phyloP scores from a whole-genome alignment of 2,329 filamentous ascomycete genomes.

The Aspergillus intermedius region DNA sequence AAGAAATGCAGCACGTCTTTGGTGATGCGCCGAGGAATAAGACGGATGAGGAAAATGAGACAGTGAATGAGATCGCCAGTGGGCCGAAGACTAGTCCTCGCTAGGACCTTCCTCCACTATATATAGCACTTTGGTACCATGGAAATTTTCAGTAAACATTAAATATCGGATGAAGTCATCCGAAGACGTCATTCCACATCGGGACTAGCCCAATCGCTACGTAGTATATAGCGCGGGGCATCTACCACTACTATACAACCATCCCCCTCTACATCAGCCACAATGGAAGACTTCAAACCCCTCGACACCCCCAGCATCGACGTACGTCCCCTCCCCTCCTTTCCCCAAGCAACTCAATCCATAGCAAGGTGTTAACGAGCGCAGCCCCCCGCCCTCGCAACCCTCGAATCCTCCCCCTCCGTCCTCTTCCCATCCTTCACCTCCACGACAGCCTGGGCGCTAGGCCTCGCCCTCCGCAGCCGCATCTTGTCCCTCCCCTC shows the following conservation, averaged over 20 bases:
- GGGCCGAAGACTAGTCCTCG: constrained; percentile 19
- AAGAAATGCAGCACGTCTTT: constrained; percentile 40
- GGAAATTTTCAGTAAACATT: too few relatives aligned
- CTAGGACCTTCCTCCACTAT: background rate
- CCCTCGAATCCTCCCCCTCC: constrained; percentile 23
- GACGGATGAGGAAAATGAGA: constrained; percentile 8
- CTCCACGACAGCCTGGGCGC: constrained; percentile 30
- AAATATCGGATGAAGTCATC: too few relatives aligned
- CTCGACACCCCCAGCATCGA: background rate
- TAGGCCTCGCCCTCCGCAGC: constrained; percentile 33
- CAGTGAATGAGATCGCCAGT: background rate
- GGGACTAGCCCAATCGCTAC: too few relatives aligned
- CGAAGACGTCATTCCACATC: too few relatives aligned
- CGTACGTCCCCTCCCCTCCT: background rate
- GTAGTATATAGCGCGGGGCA: too few relatives aligned
- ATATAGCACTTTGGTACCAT: background rate
- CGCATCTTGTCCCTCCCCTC: constrained; percentile 31
- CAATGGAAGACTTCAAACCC: background rate
- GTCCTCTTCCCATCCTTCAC: constrained; percentile 34
- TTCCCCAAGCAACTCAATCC: background rate
- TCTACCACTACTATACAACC: background rate
- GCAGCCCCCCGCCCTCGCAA: constrained; percentile 21
- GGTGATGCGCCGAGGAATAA: constrained; percentile 12
- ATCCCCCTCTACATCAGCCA: background rate
- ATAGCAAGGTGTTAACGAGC: background rate